These are phyloP conservation scores for Digitaria exilis DNA, from an alignment of 202 grass and related monocot species.

Conservation along the genomic window DNA sequence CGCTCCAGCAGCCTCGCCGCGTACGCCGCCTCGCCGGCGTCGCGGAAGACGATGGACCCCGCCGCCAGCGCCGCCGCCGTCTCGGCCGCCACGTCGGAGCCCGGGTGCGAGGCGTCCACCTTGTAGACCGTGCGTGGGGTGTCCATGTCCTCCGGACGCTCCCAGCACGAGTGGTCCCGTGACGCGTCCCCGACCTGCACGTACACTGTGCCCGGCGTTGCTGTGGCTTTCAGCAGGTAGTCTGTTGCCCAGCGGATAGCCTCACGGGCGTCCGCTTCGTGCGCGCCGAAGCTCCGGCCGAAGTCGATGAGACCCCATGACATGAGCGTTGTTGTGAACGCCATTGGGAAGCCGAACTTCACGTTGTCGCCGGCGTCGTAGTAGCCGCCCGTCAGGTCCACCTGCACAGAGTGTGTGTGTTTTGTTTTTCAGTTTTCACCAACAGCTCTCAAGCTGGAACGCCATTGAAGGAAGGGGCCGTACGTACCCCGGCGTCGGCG, in stretches of 20 bases:
- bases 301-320: conserved; percentile 97
- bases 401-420: no score
- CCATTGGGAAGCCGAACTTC: conserved; percentile 99
- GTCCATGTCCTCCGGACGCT: conserved; percentile 84
- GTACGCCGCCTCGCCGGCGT: conserved; percentile 47
- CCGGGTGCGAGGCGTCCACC: conserved; percentile 60
- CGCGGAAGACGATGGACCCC: conserved; percentile 74
- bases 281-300: conserved; percentile 59
- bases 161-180: conserved; percentile 79
- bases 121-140: conserved; percentile 70
- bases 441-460: no score
- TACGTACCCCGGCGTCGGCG: conserved; percentile 71
- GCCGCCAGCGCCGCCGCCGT: conserved; percentile 75
- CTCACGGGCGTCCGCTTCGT: conserved; percentile 45
- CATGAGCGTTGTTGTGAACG: conserved; percentile 93
- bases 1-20: conserved; percentile 58
- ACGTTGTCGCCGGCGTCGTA: conserved; percentile 99
- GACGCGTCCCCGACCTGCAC: conserved; percentile 79
- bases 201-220: conserved; percentile 59
- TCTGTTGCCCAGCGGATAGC: conserved; percentile 82
- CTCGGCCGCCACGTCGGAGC: conserved; percentile 78
- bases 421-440: no score
- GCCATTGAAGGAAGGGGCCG: not conserved
- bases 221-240: conserved; percentile 81
- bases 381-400: conserved; percentile 90